These are phyloP conservation scores for Boletales sp. DNA, from an alignment of 768 basidiomycete species.

Conservation along the genomic window DNA sequence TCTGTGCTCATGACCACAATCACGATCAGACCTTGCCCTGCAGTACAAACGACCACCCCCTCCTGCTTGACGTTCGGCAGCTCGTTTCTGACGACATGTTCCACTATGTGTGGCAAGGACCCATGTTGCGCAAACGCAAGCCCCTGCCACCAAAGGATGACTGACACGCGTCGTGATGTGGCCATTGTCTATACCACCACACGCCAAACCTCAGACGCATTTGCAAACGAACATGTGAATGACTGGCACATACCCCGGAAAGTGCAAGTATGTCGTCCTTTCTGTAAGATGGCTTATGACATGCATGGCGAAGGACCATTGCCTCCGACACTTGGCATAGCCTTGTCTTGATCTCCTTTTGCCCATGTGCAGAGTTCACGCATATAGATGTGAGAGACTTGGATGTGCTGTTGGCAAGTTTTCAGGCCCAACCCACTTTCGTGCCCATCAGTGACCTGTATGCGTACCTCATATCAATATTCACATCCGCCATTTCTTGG, in stretches of 20 bases:
- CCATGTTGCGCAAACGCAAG: background rate
- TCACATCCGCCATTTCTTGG: background rate
- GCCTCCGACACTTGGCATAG: background rate
- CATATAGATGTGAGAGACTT: too few species aligned
- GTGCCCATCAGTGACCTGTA: too few species aligned
- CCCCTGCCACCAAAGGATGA: conserved; percentile 1
- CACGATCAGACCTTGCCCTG: background rate
- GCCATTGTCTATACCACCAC: background rate
- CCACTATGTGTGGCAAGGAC: background rate
- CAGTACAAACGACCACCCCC: conserved; percentile 1
- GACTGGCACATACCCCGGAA: conserved; percentile 3
- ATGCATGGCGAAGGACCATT: background rate
- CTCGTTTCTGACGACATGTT: conserved; percentile 1
- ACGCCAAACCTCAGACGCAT: background rate
- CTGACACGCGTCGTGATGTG: background rate
- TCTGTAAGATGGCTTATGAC: background rate
- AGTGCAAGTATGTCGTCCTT: background rate
- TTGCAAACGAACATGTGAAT: background rate
- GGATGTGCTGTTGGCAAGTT: background rate
- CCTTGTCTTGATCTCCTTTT: too few species aligned
- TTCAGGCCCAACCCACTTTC: background rate
- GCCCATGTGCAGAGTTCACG: too few species aligned
- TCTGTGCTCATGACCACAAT: background rate
- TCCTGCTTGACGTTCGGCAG: background rate
- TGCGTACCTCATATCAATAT: too few species aligned